Evolutionary conservation across 345 rosid species (phyloP).

Genomic region (Eutrema japonicum): DNA sequence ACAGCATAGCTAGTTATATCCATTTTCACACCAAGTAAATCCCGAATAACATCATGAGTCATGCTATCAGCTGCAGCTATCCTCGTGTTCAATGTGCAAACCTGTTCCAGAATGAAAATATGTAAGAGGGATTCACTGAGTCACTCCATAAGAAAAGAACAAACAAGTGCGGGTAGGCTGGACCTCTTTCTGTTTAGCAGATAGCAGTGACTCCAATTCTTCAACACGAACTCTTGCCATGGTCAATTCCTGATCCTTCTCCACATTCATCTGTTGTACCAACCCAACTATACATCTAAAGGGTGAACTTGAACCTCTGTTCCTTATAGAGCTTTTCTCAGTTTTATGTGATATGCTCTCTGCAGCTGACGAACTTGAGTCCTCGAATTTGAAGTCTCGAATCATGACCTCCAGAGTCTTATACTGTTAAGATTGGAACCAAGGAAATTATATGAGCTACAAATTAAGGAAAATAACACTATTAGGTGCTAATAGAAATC

Average conservation of each 20-base stretch:
- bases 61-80: conserved; percentile 95
- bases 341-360: conserved; percentile 50
- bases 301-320: conserved; percentile 92
- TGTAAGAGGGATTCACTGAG: conserved; percentile 24
- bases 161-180: conserved; percentile 13
- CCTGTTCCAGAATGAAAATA: conserved; percentile 50
- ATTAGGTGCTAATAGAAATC: conserved; percentile 14
- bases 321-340: conserved; percentile 59
- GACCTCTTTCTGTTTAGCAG: conserved; percentile 83
- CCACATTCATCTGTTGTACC: conserved; percentile 83
- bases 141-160: conserved; percentile 16
- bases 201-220: conserved; percentile 67
- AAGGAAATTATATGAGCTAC: conserved; percentile 27
- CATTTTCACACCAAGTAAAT: conserved; percentile 85
- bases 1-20: conserved; percentile 90
- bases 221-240: conserved; percentile 63
- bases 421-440: conserved; percentile 58
- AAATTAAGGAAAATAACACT: conserved; percentile 15
- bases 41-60: conserved; percentile 96
- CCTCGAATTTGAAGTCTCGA: conserved; percentile 59
- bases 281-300: conserved; percentile 87
- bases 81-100: conserved; percentile 71
- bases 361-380: conserved; percentile 51
- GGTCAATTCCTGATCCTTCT: conserved; percentile 83
- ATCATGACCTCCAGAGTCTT: conserved; percentile 80